Evolutionary conservation across 2,329 filamentous ascomycete genomes (phyloP).

Genomic region (Cordyceps javanica): DNA sequence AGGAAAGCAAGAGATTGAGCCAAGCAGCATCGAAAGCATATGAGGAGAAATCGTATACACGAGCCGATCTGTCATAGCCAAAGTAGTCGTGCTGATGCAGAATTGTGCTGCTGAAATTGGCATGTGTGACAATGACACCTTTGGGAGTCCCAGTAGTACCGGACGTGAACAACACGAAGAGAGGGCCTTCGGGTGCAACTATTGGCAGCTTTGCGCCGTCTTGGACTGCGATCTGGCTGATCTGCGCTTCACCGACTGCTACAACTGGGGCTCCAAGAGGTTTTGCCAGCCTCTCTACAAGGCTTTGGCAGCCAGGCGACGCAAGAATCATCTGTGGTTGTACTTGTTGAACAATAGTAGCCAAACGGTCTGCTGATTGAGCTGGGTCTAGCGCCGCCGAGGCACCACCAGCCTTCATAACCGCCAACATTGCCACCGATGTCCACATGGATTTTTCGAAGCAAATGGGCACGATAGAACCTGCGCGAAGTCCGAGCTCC

Average conservation of each 20-base stretch:
- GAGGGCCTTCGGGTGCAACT: conserved; percentile 1
- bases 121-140: conserved; percentile 18
- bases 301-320: not conserved
- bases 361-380: conserved; percentile 13
- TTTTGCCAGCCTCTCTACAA: not conserved
- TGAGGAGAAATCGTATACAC: conserved; percentile 15
- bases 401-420: conserved; percentile 27
- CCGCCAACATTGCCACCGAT: conserved; percentile 23
- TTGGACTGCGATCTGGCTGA: not conserved
- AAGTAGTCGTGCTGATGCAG: conserved; percentile 13
- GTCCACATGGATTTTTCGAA: conserved; percentile 24
- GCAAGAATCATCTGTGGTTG: not conserved
- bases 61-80: conserved; percentile 4
- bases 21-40: conserved; percentile 15
- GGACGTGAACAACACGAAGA: conserved; percentile 19
- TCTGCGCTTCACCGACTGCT: not conserved
- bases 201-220: not conserved
- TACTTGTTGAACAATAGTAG: conserved; percentile 8
- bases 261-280: not conserved
- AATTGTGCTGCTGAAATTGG: conserved; percentile 3
- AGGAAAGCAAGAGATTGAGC: not conserved
- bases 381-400: conserved; percentile 26
- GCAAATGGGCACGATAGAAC: conserved; percentile 15
- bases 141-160: conserved; percentile 20
- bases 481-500: conserved; percentile 1